Percentiles rank a stretch among this genome's conserved stretches.
Conservation (phyloP, 176 grass and related monocot genomes). For the Neostapfia colusana region DNA sequence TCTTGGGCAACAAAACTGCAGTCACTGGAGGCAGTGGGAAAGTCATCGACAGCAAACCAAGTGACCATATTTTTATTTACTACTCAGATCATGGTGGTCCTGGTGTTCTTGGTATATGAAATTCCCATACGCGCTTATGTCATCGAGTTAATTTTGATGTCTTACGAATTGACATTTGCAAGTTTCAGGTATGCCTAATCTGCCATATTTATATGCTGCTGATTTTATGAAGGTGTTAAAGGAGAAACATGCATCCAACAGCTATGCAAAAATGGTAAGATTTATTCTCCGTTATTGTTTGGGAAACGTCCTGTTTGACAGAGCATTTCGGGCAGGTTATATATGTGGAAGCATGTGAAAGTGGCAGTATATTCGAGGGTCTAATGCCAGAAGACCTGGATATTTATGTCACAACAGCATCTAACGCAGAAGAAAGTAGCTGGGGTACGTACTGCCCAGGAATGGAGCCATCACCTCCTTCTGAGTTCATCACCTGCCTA, state of each 20-base stretch:
- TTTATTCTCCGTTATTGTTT: not conserved
- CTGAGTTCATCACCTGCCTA: slow-evolving; percentile 71
- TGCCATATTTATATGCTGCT: slow-evolving; percentile 70
- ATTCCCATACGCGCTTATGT: not conserved
- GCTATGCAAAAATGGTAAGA: slow-evolving; percentile 89
- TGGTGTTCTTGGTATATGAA: slow-evolving; percentile 73
- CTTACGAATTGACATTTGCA: slow-evolving; percentile 3
- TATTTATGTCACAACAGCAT: slow-evolving; percentile 85
- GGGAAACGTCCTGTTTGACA: slow-evolving; percentile 4
- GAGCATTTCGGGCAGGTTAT: slow-evolving; percentile 57
- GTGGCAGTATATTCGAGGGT: slow-evolving; percentile 92
- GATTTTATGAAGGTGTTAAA: slow-evolving; percentile 82
- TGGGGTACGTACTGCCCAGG: slow-evolving; percentile 92
- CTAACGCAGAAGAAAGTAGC: slow-evolving; percentile 74
- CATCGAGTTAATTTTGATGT: not conserved
- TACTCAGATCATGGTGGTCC: slow-evolving; percentile 94
- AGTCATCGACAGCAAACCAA: slow-evolving; percentile 78
- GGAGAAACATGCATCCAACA: slow-evolving; percentile 70
- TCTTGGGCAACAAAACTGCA: slow-evolving; percentile 70
- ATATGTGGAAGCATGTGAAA: slow-evolving; percentile 94
- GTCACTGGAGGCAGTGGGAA: slow-evolving; percentile 85
- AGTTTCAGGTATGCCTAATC: slow-evolving; percentile 82
- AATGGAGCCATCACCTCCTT: slow-evolving; percentile 57
- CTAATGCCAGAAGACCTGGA: slow-evolving; percentile 75
- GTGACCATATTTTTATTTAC: slow-evolving; percentile 93